Conservation (phyloP, 352 stramenopile species). For the Phytophthora lateralis region DNA sequence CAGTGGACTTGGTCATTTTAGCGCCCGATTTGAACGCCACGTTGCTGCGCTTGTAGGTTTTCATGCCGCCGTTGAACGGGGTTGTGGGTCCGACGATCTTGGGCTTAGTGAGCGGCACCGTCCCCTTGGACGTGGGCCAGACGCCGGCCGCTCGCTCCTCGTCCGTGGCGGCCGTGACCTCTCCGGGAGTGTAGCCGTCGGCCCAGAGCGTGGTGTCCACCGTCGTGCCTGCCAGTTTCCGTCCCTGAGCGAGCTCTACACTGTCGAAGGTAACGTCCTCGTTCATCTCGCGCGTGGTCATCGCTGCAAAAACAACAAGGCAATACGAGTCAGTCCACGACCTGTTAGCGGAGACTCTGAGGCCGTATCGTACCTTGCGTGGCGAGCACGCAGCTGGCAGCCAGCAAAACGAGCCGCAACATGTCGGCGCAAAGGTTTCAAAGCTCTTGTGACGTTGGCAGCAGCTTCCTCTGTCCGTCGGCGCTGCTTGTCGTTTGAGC, state of each 20-base stretch:
- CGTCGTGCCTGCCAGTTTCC: slow-evolving; percentile 16
- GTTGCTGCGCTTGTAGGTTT: slow-evolving; percentile 61
- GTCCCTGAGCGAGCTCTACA: slow-evolving; percentile 3
- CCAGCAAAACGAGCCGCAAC: slow-evolving; percentile 28
- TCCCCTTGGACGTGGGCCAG: slow-evolving; percentile 53
- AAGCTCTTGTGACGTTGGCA: slow-evolving; percentile 21
- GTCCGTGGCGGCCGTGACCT: slow-evolving; percentile 14
- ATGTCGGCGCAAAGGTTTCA: slow-evolving; percentile 13
- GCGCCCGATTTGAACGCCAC: slow-evolving; percentile 44
- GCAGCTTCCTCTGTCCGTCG: slow-evolving; percentile 7
- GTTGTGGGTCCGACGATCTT: slow-evolving; percentile 35
- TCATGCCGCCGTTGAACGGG: slow-evolving; percentile 67
- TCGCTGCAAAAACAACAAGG: slow-evolving; percentile 7
- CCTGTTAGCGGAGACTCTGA: background rate
- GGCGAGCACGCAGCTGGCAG: slow-evolving; percentile 22
- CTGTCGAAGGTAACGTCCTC: slow-evolving; percentile 25
- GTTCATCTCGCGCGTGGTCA: slow-evolving; percentile 10
- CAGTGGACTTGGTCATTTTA: slow-evolving; percentile 42
- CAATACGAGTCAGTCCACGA: slow-evolving; percentile 6
- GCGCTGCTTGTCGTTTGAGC: slow-evolving; percentile 10
- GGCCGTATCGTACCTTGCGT: slow-evolving; percentile 22
- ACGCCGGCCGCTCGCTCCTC: slow-evolving; percentile 29
- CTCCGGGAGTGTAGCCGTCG: slow-evolving; percentile 21
- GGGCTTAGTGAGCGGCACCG: slow-evolving; percentile 36
- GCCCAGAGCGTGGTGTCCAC: slow-evolving; percentile 14